Percentiles rank a stretch among this genome's conserved stretches.
Evolutionary conservation across 2,329 filamentous ascomycete species (phyloP).

Genomic region (Furcasterigmium sp.): DNA sequence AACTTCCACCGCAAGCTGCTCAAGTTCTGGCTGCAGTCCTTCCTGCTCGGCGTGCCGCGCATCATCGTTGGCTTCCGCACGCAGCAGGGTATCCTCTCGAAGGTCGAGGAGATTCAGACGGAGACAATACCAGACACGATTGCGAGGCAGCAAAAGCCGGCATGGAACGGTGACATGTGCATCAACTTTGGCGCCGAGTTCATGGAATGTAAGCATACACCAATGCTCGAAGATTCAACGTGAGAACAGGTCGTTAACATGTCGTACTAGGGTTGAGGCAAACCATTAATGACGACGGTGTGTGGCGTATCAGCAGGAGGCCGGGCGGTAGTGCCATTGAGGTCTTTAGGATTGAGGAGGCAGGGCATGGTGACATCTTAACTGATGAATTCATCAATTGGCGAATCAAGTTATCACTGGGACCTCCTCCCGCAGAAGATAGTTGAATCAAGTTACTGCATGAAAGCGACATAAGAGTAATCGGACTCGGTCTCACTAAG

Average conservation of each 20-base stretch:
- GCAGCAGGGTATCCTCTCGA: slow-evolving; percentile 63
- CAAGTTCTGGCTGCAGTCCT: slow-evolving; percentile 96
- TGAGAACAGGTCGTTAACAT: too few species aligned
- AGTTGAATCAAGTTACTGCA: neutral
- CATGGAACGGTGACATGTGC: slow-evolving; percentile 90
- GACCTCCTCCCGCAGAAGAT: neutral
- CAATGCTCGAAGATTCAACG: slow-evolving; percentile 2
- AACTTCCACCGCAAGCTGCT: slow-evolving; percentile 86
- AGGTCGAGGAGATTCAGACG: slow-evolving; percentile 75
- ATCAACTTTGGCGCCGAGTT: slow-evolving; percentile 84
- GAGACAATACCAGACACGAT: slow-evolving; percentile 72
- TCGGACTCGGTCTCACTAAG: too few species aligned
- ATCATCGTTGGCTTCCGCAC: slow-evolving; percentile 87
- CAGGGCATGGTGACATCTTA: slow-evolving; percentile 70
- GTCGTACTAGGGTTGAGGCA: slow-evolving; percentile 53
- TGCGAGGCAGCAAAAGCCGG: slow-evolving; percentile 55
- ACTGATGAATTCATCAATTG: slow-evolving; percentile 74
- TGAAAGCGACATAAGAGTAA: too few species aligned
- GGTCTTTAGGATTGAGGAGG: slow-evolving; percentile 67
- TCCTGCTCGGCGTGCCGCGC: slow-evolving; percentile 85
- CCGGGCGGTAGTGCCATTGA: slow-evolving; percentile 63
- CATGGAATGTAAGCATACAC: slow-evolving; percentile 70
- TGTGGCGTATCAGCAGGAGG: slow-evolving; percentile 72
- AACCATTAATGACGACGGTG: slow-evolving; percentile 62
- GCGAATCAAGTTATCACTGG: slow-evolving; percentile 51